Base-by-base conservation (phyloP, 441 rosid genomes). In the Manihot esculenta region DNA sequence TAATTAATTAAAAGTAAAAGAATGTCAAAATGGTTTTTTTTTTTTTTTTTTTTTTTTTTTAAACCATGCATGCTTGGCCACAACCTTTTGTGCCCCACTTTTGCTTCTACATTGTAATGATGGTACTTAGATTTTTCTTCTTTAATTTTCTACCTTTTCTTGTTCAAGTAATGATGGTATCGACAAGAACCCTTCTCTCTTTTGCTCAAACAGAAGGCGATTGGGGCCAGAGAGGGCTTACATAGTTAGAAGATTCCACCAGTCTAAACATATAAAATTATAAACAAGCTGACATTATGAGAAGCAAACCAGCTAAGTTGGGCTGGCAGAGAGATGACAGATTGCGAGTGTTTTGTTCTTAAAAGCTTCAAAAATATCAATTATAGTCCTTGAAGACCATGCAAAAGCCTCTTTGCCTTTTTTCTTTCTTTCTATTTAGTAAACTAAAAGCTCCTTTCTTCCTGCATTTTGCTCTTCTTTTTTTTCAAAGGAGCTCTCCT, bases 301-400 rank as follows among this genome's bases (percentile, higher is more conserved):
- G 53, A 62, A 64, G 57, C 72, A 65, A 66, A 74, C 76, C 86
- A 83, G 85, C 80, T 78, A 67, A 74, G 50, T 47, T 74, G 75
- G 68, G 83, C 84, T 80, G 84, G 78, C 77, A 72, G 48, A 47
- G 69, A 69, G 45, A 66, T 75, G 74, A 79, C 11, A 7, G 50
- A 21, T 71, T 11, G 48, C 7, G 12, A 10, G 62, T 63, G 64
- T 73, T 64, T 49, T 63, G 66, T 66, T 84, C 87, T 86, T 61
- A 81, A 85, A 86, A 80, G 89, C 78, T 81, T 82, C 84, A 82
- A 84, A n/a, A 45, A 77, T 79, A 76, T 70, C 86, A 81, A 84
- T 87, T 62, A 80, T 79, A 57, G 49, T 83, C 71, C 89, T 90
- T 76, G 90, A 85, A 85, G 96, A 88, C 92, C 86, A 87, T 90